Evolutionary conservation across 768 basidiomycete genomes (phyloP), one percentile per base, ranked within the genome.

Genomic region (Boletellus ananiceps): DNA sequence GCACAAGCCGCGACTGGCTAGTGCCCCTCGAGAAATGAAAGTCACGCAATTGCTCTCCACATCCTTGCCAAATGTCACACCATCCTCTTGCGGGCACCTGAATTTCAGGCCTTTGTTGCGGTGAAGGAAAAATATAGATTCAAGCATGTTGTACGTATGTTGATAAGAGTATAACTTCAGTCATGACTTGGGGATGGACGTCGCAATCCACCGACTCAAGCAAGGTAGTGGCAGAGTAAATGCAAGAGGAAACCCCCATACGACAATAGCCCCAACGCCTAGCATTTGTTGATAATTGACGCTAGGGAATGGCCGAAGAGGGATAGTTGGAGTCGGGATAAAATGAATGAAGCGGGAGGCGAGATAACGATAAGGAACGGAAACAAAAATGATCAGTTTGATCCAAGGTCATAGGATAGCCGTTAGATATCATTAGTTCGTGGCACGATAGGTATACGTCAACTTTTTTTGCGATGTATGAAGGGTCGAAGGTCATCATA

Each of bases 361-460:
- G 40, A 49, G 44, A 68, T 64, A 68, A 66, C 56, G 54, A 64
- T 68, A 68, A 12, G 31, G 52, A 41, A 32, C 40, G 44, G 6
- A 25, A 25, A 38, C 31, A 25, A 42, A 44, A 33, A 25, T 42
- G 46, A 53, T 49, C 29, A 13, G 9, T 33, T 25, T 14, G 38
- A 49, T 57, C 47, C 58, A 49, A 44, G 29, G 49, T 54, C 55
- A 31, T 58, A 54, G 29, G 32, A 14, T 50, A 47, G 41, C 64
- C 57, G 50, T 68, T 40, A 58, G 49, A 47, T 43, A 43, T 56
- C 57, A 52, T 58, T 32, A 45, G 36, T 9, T 40, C 42, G 33
- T 7, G 7, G 38, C 6, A 15, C 11, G 33, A 35, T 35, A 27
- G 2, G 16, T 52, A 40, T 19, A 14, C 18, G 21, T 49, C 15